These are phyloP conservation scores for Blastocrithidia nonstop DNA, from an alignment of 208 protist species.

Conservation along the genomic window DNA sequence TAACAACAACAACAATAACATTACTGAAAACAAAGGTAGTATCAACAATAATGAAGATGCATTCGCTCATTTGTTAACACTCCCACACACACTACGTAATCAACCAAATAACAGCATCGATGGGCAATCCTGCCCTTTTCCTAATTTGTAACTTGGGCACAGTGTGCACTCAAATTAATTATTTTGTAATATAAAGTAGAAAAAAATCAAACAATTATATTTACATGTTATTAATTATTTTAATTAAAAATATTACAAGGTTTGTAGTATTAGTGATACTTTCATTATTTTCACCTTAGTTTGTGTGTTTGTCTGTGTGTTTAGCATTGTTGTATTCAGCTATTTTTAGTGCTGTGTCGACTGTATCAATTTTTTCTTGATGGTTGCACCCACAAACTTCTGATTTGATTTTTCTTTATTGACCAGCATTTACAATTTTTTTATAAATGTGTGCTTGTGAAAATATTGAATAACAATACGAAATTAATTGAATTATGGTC, in stretches of 20 bases:
- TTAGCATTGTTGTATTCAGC: background rate
- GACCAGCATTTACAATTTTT: no score
- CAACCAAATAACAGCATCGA: background rate
- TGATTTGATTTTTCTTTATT: no score
- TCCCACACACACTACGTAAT: background rate
- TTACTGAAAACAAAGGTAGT: no score
- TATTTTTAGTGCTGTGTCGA: no score
- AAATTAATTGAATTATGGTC: no score
- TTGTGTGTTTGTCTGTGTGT: no score
- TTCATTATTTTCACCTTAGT: background rate
- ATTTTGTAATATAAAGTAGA: background rate
- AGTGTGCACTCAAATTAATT: no score
- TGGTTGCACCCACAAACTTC: no score
- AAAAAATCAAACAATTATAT: conserved; percentile 1
- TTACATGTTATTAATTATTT: conserved; percentile 2
- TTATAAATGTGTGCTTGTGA: no score
- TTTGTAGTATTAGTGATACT: background rate
- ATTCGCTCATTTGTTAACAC: background rate
- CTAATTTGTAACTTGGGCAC: no score
- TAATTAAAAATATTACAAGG: background rate
- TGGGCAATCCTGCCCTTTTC: background rate
- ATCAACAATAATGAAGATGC: background rate
- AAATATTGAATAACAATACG: no score
- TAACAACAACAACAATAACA: no score
- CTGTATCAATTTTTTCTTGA: background rate